Base-by-base conservation (phyloP, 2,329 filamentous ascomycete genomes). In the Ophiocordyceps camponoti-floridani region DNA sequence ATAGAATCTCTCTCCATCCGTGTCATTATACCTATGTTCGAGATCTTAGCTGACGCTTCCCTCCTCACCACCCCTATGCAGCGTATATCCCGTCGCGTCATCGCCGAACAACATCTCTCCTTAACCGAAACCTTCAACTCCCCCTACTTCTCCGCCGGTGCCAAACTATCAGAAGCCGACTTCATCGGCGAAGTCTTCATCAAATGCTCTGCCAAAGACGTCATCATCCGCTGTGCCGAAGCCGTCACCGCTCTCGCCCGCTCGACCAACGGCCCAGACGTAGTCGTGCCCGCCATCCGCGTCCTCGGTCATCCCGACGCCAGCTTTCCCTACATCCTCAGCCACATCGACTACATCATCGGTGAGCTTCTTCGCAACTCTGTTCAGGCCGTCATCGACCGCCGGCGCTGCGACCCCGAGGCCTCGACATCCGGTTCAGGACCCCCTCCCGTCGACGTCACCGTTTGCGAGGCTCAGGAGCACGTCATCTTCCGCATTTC, bases 401-500 rank as follows among this genome's bases (percentile, higher is more conserved):
- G 77, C 51, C 77, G 80, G 47, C 66, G 70, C 44, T 67, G 67
- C 48, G 2, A 23, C 23, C 23, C 42, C 45, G 9, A 30, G 12
- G 13, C 26, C 14, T 27, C 27, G 5, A 3, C 13, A 40, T 19
- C 18, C 47, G 48, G 59, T 62, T 59, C 62, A 14, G 23, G 5
- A 23, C 82, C 84, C 1, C 85, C 85, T 0, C 86, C 89, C 1
- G 91, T 98, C 52, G 84, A 95, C 56, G 84, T 98, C 19, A 81
- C 94, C 46, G 83, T 98, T 50, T 96, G 89, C 63, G 89, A 96
- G 64, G 84, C 88, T 3, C 77, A 82, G 31, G 86, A 96, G 59
- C 87, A 96, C 64, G 86, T 96, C 55, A 95, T 95, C 50, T 88
- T 98, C 61, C 79, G 91, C 40, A 85, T 98, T 40, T 96, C 88